A percentile compares a stretch with the other conserved stretches of the same genome.
Conservation (phyloP, 2,329 filamentous ascomycete genomes). For the Byssothecium circinans region DNA sequence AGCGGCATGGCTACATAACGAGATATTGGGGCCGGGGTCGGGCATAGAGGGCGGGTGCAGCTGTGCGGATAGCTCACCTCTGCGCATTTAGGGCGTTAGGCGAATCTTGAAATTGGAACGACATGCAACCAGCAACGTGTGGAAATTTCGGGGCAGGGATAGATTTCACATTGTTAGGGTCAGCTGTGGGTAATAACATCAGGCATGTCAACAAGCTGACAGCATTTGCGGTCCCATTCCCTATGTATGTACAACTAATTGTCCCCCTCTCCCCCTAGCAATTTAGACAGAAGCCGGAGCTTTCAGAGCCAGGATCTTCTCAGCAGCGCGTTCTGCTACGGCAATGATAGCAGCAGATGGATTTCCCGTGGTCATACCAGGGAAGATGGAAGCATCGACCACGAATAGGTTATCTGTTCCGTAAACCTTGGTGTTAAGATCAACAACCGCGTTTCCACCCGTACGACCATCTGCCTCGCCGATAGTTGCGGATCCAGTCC, state of each 20-base stretch:
- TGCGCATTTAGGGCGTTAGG: slow-evolving; percentile 39
- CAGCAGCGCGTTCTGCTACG: slow-evolving; percentile 30
- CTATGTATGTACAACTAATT: background rate
- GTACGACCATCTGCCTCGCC: slow-evolving; percentile 39
- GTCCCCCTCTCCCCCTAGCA: background rate
- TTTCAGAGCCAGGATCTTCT: slow-evolving; percentile 30
- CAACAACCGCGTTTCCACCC: slow-evolving; percentile 48
- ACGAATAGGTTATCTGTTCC: slow-evolving; percentile 45
- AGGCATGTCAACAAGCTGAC: background rate
- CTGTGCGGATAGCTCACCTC: slow-evolving; percentile 4
- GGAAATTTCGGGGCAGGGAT: background rate
- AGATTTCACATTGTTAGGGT: background rate
- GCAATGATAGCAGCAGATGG: slow-evolving; percentile 31
- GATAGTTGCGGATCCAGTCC: slow-evolving; percentile 57
- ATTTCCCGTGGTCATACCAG: slow-evolving; percentile 39
- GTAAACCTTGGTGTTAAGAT: slow-evolving; percentile 52
- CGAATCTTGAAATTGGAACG: slow-evolving; percentile 24
- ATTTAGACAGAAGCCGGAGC: background rate
- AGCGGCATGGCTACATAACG: slow-evolving; percentile 6
- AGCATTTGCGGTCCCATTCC: background rate
- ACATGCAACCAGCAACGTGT: background rate
- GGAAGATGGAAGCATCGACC: slow-evolving; percentile 50
- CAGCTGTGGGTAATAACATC: background rate
- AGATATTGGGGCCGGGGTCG: background rate
- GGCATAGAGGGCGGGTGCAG: background rate